phyloP scores from a whole-genome alignment of 225 moss, liverwort and hornwort genomes.

The Lunularia cruciata region DNA sequence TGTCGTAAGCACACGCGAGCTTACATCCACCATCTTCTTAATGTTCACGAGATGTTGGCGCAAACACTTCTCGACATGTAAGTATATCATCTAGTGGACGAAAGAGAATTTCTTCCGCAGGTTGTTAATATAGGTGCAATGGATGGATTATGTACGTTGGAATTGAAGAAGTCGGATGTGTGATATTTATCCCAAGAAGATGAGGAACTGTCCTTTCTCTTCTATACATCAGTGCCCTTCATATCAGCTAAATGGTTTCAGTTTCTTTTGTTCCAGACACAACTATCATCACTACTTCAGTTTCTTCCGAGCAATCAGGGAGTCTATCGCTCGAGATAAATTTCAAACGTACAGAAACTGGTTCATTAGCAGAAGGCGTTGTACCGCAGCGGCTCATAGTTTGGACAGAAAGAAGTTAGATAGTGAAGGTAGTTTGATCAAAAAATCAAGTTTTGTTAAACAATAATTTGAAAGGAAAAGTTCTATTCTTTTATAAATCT shows the following conservation, averaged over 20 bases:
- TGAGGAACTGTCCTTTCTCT: no score
- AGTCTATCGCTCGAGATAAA: constrained; percentile 57
- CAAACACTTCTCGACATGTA: constrained; percentile 94
- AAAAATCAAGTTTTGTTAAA: no score
- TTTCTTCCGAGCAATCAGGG: constrained; percentile 84
- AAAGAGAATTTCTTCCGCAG: no score
- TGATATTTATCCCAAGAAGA: no score
- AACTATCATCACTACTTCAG: constrained; percentile 90
- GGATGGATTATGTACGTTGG: no score
- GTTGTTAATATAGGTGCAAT: no score
- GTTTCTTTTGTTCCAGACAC: constrained; percentile 59
- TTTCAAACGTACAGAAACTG: constrained; percentile 75
- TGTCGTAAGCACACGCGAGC: constrained; percentile 86
- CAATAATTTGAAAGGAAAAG: no score
- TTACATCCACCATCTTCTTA: constrained; percentile 88
- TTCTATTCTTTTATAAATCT: no score
- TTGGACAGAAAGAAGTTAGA: no score
- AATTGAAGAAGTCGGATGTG: no score
- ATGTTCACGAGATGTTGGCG: constrained; percentile 95
- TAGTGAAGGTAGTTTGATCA: no score
- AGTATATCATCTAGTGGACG: no score
- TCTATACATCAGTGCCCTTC: background rate
- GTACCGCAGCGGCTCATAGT: constrained; percentile 27
- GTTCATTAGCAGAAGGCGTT: constrained; percentile 63
- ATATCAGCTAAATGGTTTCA: background rate